phyloP scores from a whole-genome alignment of 2,329 filamentous ascomycete species.

The Clarireedia sp. region DNA sequence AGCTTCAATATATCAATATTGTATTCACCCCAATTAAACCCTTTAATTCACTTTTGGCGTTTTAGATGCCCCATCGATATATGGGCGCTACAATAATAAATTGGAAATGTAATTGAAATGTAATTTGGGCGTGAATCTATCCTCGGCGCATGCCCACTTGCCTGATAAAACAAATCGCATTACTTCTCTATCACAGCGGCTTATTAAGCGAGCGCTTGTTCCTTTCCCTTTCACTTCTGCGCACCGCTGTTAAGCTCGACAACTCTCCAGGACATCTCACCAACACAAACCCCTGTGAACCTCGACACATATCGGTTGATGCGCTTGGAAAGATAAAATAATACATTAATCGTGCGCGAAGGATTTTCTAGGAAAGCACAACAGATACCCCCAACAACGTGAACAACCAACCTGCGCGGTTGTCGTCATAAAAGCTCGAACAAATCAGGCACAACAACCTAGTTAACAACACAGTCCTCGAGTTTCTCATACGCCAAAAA shows the following conservation, averaged over 20 bases:
- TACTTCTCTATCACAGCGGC: not conserved
- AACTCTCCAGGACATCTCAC: not conserved
- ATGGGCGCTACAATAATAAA: not conserved
- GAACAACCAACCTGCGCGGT: conserved; percentile 8
- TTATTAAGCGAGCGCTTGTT: conserved; percentile 10
- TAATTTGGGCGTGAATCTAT: too few relatives aligned
- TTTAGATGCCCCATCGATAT: not conserved
- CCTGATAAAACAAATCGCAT: conserved; percentile 1
- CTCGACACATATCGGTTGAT: conserved; percentile 1
- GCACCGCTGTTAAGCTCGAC: conserved; percentile 8
- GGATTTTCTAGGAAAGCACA: conserved; percentile 2
- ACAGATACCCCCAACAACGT: not conserved
- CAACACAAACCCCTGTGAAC: conserved; percentile 1
- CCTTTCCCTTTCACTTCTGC: conserved; percentile 8
- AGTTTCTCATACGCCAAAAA: conserved; percentile 7
- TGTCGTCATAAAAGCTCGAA: conserved; percentile 22
- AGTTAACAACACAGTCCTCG: conserved; percentile 5
- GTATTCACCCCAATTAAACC: not conserved
- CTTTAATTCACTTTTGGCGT: not conserved
- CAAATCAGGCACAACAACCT: conserved; percentile 20
- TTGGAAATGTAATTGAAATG: too few relatives aligned
- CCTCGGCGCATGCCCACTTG: conserved; percentile 6
- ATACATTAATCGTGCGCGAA: conserved; percentile 5
- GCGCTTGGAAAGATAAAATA: conserved; percentile 6
- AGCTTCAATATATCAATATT: not conserved